Percentiles rank a stretch among this genome's conserved stretches.
phyloP scores from a whole-genome alignment of 495 filamentous ascomycete species.

The Umbilicaria muhlenbergii region DNA sequence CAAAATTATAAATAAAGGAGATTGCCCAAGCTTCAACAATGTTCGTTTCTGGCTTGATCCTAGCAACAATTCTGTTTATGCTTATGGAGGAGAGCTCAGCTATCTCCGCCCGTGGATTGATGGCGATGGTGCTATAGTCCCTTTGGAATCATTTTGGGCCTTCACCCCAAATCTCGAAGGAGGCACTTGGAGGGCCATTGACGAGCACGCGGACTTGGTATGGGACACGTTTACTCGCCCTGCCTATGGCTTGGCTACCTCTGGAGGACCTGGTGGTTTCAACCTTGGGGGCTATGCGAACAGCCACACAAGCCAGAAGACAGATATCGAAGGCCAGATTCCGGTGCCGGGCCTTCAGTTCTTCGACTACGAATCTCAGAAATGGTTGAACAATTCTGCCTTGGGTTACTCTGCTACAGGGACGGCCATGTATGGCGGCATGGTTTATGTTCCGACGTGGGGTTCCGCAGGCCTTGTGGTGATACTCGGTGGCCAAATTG shows the following conservation, averaged over 20 bases:
- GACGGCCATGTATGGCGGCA: background rate
- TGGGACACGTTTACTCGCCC: background rate
- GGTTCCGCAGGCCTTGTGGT: conserved; percentile 9
- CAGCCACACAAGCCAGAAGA: background rate
- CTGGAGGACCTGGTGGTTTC: background rate
- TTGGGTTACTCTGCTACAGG: background rate
- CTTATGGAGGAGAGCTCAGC: background rate
- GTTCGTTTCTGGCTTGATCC: background rate
- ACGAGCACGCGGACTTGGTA: background rate
- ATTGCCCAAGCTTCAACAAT: background rate
- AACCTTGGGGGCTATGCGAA: background rate
- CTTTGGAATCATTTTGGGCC: conserved; percentile 2
- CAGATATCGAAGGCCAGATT: background rate
- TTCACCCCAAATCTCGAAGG: conserved; percentile 1
- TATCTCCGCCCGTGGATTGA: background rate
- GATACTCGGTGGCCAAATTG: conserved; percentile 4
- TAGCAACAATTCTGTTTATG: background rate
- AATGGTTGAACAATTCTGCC: background rate
- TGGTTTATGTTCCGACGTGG: conserved; percentile 12
- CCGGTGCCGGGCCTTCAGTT: background rate
- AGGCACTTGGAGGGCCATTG: background rate
- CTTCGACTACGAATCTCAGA: background rate
- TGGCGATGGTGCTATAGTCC: background rate
- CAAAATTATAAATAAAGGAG: background rate
- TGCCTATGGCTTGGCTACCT: background rate